Evolutionary conservation across 306 rosid species (phyloP), one percentile per base, ranked within the genome.

Genomic region (Vigna nakashimae): DNA sequence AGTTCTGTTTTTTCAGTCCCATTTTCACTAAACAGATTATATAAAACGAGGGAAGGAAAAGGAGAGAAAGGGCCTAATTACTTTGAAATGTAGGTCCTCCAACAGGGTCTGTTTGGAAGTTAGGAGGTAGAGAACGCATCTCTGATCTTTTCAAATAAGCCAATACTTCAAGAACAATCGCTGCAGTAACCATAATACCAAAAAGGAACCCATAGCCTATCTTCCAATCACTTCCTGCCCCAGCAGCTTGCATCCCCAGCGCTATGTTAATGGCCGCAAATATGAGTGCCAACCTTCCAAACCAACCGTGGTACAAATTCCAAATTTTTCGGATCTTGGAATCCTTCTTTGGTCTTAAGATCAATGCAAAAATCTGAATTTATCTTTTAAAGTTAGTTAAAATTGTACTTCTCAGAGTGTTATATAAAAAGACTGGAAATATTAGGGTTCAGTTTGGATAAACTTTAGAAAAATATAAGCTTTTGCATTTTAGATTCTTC

Each of bases 221-320:
- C 53, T 66, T 66, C 71, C 71, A 66, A 66, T 66, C 71, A 42
- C 36, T 66, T 42, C 71, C 71, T 66, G 71, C 71, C 36, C 71
- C 53, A 6, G 53, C 53, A 42, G 71, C 71, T 66, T 66, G 53
- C 36, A 66, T 66, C 36, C 71, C 71, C 53, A 66, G 43, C 6
- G 43, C 53, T 66, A 43, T 66, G 50, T 66, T 66, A 43, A 66
- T 43, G 36, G 71, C 71, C 43, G 71, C 71, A 66, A 66, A 66
- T 66, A 66, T 2, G 7, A 66, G 71, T 42, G 71, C 71, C 71
- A 66, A 20, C 53, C 53, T 66, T 66, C 71, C 71, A 66, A 66
- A 66, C 71, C 71, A 66, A 20, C 71, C 6, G 13, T 66, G 71
- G 71, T 66, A 66, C 34, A n/a, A 66, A 66, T 42, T 66, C 71